Evolutionary conservation across 2,329 filamentous ascomycete species (phyloP), one percentile per base, ranked within the genome.

Genomic region (Chrysoporthe austroafricana): DNA sequence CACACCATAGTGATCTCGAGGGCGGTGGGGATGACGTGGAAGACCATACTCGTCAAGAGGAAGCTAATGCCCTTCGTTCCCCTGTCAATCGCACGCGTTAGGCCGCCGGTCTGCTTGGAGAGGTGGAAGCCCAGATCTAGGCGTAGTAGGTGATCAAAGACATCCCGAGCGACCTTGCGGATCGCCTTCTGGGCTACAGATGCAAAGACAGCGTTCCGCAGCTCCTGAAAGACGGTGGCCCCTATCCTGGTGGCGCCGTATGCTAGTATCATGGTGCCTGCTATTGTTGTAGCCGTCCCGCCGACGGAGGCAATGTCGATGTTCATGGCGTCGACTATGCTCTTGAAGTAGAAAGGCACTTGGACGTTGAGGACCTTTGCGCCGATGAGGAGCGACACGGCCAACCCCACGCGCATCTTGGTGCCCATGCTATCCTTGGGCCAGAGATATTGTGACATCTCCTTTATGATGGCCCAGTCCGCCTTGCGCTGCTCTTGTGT

Each of bases 31-130:
- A 98, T 86, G 67, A 99, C 91, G 77, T 99, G 96, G 74, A 99
- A 98, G 42, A 99, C 93, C 95, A 99, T 99, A 73, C 94, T 97
- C 0, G 94, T 97, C 71, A 99, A 84, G 72, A 99, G 79, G 78
- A 98, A 99, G 83, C 93, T 97, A 77, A 99, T 99, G 70, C 96
- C 96, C 80, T 99, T 99, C 26, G 96, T 99, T 76, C 96, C 96
- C 70, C 96, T 89, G 76, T 99, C 96, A 70, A 99, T 96, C 34
- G 96, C 96, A 72, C 96, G 86, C 1, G 95, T 98, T 71, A 99
- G 81, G 1, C 96, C 96, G 70, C 96, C 96, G 0, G 96, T 99
- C 81, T 99, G 96, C 74, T 96, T 93, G 26, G 91, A 90, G 11
- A 99, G 86, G 77, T 99, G 96, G 79, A 99, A 99, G 79, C 91